Base-by-base conservation (phyloP, 2,329 filamentous ascomycete genomes). In the Alternaria solani region DNA sequence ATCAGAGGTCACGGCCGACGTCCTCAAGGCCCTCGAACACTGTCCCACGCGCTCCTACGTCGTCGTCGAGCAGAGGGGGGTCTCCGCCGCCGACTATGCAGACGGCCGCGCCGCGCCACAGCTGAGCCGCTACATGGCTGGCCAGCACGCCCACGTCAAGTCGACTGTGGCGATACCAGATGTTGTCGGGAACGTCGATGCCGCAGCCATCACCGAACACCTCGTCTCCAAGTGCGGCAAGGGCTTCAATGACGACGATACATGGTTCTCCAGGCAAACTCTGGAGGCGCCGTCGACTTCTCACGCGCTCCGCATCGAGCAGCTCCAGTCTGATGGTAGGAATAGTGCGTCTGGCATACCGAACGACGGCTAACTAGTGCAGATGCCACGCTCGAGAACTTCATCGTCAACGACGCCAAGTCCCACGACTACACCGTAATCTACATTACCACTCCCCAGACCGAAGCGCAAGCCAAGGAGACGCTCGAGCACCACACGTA, bases 41-140 rank as follows among this genome's bases (percentile, higher is more conserved):
- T 96, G 93, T 79, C 89, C 90, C 2, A 93, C 91, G 20, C 85
- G 88, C 51, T 86, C 86, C 68, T 97, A 97, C 80, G 81, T 96
- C 58, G 78, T 97, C 66, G 86, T 96, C 62, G 87, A 88, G 30
- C 93, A 97, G 75, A 89, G 91, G 11, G 90, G 91, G 67, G 84
- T 93, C 57, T 88, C 89, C 67, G 86, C 88, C 42, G 82, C 84
- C 63, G 92, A 96, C 77, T 88, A 94, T 70, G 80, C 81, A 66
- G 80, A 81, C 69, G 75, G 79, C 78, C 74, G 78, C 74, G 80
- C 81, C 64, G 83, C 83, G 67, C 86, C 83, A 73, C 85, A 82
- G 80, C 85, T 81, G 81, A 84, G 76, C 59, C 81, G 82, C 64
- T 83, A 86, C 70, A 81, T 85, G 78, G 51, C 74, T 84, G 70